phyloP scores from a whole-genome alignment of 2,329 filamentous ascomycete species.

The Colletotrichum musicola region DNA sequence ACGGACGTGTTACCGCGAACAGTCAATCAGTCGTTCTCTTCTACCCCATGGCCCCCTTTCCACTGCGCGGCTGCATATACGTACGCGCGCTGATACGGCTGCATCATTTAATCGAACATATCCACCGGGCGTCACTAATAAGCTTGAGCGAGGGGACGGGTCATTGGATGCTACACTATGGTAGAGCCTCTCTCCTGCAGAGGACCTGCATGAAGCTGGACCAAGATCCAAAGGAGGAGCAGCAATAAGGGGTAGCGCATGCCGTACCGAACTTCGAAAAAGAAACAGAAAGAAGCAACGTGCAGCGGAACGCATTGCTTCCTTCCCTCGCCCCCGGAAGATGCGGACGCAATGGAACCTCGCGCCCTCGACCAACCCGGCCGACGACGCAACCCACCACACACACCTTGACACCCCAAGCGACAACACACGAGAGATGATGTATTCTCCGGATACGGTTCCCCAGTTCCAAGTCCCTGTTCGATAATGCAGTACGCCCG shows the following conservation, averaged over 20 bases:
- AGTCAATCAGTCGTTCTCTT: background rate
- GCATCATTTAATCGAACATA: background rate
- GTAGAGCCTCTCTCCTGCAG: background rate
- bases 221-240: background rate
- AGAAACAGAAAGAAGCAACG: constrained; percentile 3
- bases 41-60: no score
- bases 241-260: background rate
- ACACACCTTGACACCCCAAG: no score
- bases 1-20: background rate
- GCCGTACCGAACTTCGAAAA: background rate
- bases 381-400: no score
- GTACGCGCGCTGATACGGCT: background rate
- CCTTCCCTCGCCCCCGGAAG: constrained; percentile 1
- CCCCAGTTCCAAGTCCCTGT: no score
- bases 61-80: background rate
- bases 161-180: background rate
- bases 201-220: background rate
- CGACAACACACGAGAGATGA: no score
- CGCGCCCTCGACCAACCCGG: background rate
- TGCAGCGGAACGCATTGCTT: background rate
- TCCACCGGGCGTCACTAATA: background rate
- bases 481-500: background rate
- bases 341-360: constrained; percentile 24
- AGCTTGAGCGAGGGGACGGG: background rate
- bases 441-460: no score